Evolutionary conservation across 202 grass and related monocot genomes (phyloP).

Genomic region (Musa balbisiana): DNA sequence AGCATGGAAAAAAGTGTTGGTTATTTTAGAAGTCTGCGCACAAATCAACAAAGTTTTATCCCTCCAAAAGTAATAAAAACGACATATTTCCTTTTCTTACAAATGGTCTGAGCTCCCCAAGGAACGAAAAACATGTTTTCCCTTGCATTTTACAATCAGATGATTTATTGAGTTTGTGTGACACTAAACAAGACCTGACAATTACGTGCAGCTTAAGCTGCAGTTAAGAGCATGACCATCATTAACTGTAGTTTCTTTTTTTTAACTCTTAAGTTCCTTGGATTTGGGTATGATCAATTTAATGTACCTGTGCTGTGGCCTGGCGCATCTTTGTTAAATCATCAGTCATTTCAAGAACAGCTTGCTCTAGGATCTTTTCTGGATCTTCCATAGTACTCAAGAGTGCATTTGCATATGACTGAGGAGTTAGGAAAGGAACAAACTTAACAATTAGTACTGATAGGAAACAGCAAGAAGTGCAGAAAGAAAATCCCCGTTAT

Average conservation of each 20-base stretch:
- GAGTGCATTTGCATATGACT: constrained; percentile 94
- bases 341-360: constrained; percentile 93
- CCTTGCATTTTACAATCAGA: neutral
- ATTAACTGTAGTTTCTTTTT: neutral
- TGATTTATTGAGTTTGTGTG: neutral
- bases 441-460: neutral
- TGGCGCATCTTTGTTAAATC: constrained; percentile 98
- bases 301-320: constrained; percentile 84
- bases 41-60: neutral
- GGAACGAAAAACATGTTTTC: neutral
- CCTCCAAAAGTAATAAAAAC: neutral
- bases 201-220: neutral
- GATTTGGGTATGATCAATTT: neutral
- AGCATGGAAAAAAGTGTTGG: neutral
- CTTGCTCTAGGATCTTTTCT: constrained; percentile 97
- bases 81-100: neutral
- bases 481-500: constrained; percentile 10
- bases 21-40: neutral
- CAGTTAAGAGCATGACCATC: neutral
- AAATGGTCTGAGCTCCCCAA: neutral
- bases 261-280: neutral
- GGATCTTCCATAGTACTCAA: constrained; percentile 91
- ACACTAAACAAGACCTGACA: neutral
- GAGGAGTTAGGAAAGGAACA: neutral
- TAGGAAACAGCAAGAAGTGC: neutral